A percentile compares a stretch with the other conserved stretches of the same genome.
These are phyloP conservation scores for Penicillium lividum DNA, from an alignment of 495 filamentous ascomycete species.

Conservation along the genomic window DNA sequence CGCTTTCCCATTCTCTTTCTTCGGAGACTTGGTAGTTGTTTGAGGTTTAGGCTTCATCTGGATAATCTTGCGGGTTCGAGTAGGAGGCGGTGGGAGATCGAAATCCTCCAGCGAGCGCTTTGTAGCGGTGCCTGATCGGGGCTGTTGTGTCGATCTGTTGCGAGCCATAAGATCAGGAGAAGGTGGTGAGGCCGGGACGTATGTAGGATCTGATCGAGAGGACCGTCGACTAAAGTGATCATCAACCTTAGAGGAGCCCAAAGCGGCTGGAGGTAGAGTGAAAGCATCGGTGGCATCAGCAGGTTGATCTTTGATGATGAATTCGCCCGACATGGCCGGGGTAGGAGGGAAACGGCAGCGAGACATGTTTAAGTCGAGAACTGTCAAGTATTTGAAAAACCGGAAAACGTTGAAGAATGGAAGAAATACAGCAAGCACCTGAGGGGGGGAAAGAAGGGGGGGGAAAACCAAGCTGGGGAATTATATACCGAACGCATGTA, in stretches of 20 bases:
- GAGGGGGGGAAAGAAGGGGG: neutral
- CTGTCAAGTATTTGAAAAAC: constrained; percentile 2
- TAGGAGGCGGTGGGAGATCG: constrained; percentile 87
- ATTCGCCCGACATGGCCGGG: constrained; percentile 80
- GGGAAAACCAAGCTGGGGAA: neutral
- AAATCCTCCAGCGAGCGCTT: constrained; percentile 59
- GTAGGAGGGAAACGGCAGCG: constrained; percentile 73
- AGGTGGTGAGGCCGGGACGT: constrained; percentile 56
- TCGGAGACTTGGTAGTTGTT: constrained; percentile 28
- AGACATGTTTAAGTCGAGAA: constrained; percentile 57
- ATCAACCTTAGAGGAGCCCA: constrained; percentile 45
- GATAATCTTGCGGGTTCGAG: constrained; percentile 91
- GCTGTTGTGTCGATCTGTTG: constrained; percentile 51
- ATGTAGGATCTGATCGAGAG: constrained; percentile 47
- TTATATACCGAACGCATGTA: constrained; percentile 16
- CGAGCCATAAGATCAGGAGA: constrained; percentile 46
- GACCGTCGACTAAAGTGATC: constrained; percentile 45
- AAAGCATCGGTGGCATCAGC: constrained; percentile 63
- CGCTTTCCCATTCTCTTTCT: constrained; percentile 32
- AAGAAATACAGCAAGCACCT: constrained; percentile 1
- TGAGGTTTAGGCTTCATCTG: constrained; percentile 78
- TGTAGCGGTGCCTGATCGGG: constrained; percentile 54
- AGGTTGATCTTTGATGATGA: constrained; percentile 72
- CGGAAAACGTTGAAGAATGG: neutral
- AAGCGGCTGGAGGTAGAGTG: constrained; percentile 80